phyloP scores from a whole-genome alignment of 2,329 filamentous ascomycete species.

The Penicillium capsulatum region DNA sequence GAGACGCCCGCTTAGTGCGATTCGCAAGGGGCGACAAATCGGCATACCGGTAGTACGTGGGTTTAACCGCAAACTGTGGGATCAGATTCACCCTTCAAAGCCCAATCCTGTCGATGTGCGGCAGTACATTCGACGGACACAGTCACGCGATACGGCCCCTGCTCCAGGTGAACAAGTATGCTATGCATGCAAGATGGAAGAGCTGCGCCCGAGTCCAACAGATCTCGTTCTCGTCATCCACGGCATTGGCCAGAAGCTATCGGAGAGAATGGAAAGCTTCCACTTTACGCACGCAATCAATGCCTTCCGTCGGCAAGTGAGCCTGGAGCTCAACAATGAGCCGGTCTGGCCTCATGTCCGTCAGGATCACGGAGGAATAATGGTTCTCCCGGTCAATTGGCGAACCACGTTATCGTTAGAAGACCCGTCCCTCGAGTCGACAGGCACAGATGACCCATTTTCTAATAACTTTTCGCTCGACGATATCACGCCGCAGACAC shows the following conservation, averaged over 20 bases:
- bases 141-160: constrained; percentile 27
- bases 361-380: constrained; percentile 77
- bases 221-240: constrained; percentile 90
- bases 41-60: constrained; percentile 86
- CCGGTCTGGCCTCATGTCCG: constrained; percentile 72
- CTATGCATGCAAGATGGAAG: constrained; percentile 60
- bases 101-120: constrained; percentile 40
- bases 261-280: constrained; percentile 89
- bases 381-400: constrained; percentile 95
- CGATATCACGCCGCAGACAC: constrained; percentile 86
- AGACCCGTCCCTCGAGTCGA: constrained; percentile 62
- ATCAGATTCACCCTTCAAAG: constrained; percentile 61
- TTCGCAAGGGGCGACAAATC: constrained; percentile 75
- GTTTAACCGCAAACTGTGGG: constrained; percentile 75
- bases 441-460: constrained; percentile 49
- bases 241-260: constrained; percentile 94
- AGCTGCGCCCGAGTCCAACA: constrained; percentile 65
- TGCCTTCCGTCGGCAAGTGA: constrained; percentile 77
- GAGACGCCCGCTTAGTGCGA: constrained; percentile 73
- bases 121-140: constrained; percentile 41
- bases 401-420: constrained; percentile 83
- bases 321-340: constrained; percentile 72
- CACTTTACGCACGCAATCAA: constrained; percentile 98
- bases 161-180: constrained; percentile 33
- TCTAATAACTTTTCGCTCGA: constrained; percentile 66